Conservation (phyloP, 208 protist species). For the Borovskyia barvae region DNA sequence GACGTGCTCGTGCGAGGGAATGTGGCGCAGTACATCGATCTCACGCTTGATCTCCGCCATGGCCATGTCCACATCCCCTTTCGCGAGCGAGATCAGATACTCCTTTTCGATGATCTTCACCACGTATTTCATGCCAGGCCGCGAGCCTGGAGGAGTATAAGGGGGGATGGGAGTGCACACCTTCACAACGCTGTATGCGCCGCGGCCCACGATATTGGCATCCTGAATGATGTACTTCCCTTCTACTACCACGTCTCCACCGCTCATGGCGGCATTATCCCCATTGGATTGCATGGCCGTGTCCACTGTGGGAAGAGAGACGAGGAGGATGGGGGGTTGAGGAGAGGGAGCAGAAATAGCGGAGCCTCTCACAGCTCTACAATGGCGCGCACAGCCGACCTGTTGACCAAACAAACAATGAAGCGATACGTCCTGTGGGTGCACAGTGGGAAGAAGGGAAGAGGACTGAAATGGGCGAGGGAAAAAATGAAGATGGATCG, state of each 20-base stretch:
- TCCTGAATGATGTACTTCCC: slow-evolving; percentile 83
- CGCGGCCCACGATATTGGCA: slow-evolving; percentile 75
- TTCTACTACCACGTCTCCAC: slow-evolving; percentile 41
- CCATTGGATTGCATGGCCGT: slow-evolving; percentile 4
- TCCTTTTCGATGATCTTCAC: slow-evolving; percentile 92
- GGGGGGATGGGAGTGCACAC: slow-evolving; percentile 61
- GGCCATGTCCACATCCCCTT: slow-evolving; percentile 82
- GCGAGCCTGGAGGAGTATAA: slow-evolving; percentile 71
- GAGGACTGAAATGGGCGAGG: neutral
- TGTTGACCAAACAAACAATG: too few species aligned
- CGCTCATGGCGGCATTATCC: neutral
- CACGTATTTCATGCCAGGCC: slow-evolving; percentile 80
- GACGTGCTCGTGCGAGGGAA: slow-evolving; percentile 85
- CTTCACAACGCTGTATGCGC: slow-evolving; percentile 90
- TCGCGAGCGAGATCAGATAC: slow-evolving; percentile 82
- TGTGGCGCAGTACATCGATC: slow-evolving; percentile 86
- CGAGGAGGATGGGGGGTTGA: too few species aligned
- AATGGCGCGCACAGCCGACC: too few species aligned
- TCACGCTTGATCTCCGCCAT: slow-evolving; percentile 90
- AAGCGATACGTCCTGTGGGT: too few species aligned
- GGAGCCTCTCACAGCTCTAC: too few species aligned
- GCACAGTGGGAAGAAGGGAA: too few species aligned
- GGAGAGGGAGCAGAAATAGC: too few species aligned
- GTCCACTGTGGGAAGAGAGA: slow-evolving; percentile 5
- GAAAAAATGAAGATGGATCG: neutral